Evolutionary conservation across 768 basidiomycete species (phyloP), one percentile per base, ranked within the genome.

Genomic region (Termitomyces sp.): DNA sequence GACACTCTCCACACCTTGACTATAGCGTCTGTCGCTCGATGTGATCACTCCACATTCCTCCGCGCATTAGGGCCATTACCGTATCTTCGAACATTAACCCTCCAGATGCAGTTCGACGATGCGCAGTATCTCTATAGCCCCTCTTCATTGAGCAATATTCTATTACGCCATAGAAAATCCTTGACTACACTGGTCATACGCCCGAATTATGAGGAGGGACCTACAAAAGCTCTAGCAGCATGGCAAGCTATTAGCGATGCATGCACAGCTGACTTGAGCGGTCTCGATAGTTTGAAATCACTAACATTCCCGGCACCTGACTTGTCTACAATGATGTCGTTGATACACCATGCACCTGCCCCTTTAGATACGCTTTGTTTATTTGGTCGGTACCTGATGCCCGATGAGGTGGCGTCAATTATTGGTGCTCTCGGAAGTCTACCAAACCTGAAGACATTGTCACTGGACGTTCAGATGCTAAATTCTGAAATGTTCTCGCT

Each of bases 31-130:
- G 61, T 66, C 0, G 72, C 72, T 8, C 58, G 63, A 5, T 61
- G 64, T 11, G 73, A 77, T 61, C 62, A 75, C 15, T 71, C 75
- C 8, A 42, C 62, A 3, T 73, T 78, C 55, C 72, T 78, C 54
- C 50, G 57, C 4, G 64, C 71, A 3, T 63, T 76, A 2, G 66
- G 67, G 7, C 20, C 58, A 1, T 63, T 76, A 16, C 67, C 68
- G 1, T 45, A 42, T 8, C 68, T 77, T 16, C 70, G 65, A 15
- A 44, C 50, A 5, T 62, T 74, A 6, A 60, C 61, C 5, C 49
- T 69, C 27, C 60, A 58, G 6, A 68, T 71, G 20, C 45, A 57
- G n/a, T 68, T 72, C 34, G 20, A 54, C 36, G 62, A 68, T 52
- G 27, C 57, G 41, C 48, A 54, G 3, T 58, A 62, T 18, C 62